phyloP scores from a whole-genome alignment of 2,329 filamentous ascomycete genomes.

The Aspergillus fumigatiaffinis region DNA sequence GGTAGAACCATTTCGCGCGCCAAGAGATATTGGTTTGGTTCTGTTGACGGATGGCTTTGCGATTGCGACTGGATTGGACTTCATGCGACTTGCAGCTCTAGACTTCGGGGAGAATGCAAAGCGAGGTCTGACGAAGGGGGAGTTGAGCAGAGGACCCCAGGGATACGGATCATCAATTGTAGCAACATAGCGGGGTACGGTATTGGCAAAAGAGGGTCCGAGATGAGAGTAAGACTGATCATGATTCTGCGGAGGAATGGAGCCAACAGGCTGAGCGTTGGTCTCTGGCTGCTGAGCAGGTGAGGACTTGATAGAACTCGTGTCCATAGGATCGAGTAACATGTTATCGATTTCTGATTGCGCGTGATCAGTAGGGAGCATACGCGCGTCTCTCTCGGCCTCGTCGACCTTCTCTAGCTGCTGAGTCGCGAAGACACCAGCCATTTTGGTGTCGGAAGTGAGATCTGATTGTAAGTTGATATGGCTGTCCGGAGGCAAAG shows the following conservation, averaged over 20 bases:
- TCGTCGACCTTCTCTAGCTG: slow-evolving; percentile 10
- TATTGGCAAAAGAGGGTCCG: not conserved
- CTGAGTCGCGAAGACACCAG: slow-evolving; percentile 5
- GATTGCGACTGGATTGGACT: not conserved
- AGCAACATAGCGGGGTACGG: not conserved
- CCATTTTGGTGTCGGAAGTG: slow-evolving; percentile 7
- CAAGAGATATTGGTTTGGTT: not conserved
- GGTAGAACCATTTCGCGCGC: not conserved
- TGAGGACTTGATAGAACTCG: slow-evolving; percentile 4
- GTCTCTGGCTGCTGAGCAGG: not conserved
- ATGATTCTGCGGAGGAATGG: not conserved
- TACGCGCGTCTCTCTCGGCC: slow-evolving; percentile 8
- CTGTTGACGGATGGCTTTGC: not conserved
- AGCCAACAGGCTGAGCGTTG: not conserved
- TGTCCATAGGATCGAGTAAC: slow-evolving; percentile 16
- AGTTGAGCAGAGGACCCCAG: not conserved
- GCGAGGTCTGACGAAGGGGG: slow-evolving; percentile 4
- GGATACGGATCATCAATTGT: not conserved
- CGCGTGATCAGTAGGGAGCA: slow-evolving; percentile 3
- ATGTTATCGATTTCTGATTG: not conserved
- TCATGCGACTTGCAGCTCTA: not conserved
- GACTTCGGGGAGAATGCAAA: slow-evolving; percentile 11
- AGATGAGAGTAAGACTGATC: not conserved
- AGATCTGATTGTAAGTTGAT: not conserved
- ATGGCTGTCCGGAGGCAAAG: not conserved